A percentile compares a stretch with the other conserved stretches of the same genome.
Evolutionary conservation across 805 yeast genomes (phyloP).

Genomic region (Cyberlindnera petersonii): DNA sequence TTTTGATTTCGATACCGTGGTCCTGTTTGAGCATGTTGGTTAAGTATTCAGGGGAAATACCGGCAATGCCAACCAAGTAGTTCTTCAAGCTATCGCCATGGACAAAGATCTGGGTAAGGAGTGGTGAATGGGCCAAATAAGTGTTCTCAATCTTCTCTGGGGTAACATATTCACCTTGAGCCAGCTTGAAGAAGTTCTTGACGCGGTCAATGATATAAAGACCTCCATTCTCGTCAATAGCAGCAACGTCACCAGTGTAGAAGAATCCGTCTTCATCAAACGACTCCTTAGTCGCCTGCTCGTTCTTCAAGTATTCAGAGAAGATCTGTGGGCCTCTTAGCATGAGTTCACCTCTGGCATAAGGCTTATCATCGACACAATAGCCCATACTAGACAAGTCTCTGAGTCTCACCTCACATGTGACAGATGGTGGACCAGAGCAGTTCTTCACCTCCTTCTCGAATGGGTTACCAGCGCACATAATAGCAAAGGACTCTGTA

Average conservation of each 20-base stretch:
- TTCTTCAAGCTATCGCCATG: constrained; percentile 61
- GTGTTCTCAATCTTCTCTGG: constrained; percentile 71
- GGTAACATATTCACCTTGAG: constrained; percentile 69
- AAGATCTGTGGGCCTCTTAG: constrained; percentile 63
- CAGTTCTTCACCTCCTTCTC: constrained; percentile 48
- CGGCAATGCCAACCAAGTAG: constrained; percentile 59
- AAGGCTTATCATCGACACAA: constrained; percentile 31
- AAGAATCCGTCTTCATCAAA: constrained; percentile 61
- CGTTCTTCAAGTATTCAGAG: constrained; percentile 49
- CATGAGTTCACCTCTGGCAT: constrained; percentile 55
- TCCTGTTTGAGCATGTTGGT: constrained; percentile 15
- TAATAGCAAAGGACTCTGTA: constrained; percentile 66
- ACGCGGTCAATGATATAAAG: constrained; percentile 66
- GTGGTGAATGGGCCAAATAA: constrained; percentile 50
- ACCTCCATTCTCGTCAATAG: constrained; percentile 47
- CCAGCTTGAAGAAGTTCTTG: constrained; percentile 69
- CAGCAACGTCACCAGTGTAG: constrained; percentile 62
- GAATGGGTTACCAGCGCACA: constrained; percentile 38
- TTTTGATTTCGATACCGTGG: constrained; percentile 12
- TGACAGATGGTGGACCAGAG: constrained; percentile 52
- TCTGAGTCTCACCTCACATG: constrained; percentile 52
- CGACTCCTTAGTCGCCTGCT: constrained; percentile 48
- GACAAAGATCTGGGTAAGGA: constrained; percentile 51
- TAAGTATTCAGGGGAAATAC: constrained; percentile 45
- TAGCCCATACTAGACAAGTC: constrained; percentile 63